phyloP scores from a whole-genome alignment of 371 early-diverging fungal genomes.

The Homolaphlyctis polyrhiza region DNA sequence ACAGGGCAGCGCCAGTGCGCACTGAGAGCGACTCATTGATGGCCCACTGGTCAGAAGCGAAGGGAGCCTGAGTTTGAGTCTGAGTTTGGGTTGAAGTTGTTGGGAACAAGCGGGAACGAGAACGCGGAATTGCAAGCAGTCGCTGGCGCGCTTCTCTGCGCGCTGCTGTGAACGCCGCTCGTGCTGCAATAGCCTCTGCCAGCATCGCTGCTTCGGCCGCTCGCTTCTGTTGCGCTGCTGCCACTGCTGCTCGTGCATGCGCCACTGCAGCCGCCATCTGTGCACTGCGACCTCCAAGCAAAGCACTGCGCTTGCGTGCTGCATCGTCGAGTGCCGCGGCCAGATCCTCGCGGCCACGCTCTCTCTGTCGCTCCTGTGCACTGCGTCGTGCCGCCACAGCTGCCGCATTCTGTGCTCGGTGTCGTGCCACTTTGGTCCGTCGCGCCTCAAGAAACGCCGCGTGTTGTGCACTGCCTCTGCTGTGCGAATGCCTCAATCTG shows the following conservation, averaged over 20 bases:
- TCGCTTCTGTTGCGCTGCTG: slow-evolving; percentile 16
- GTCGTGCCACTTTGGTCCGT: slow-evolving; percentile 21
- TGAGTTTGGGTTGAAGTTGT: too few species aligned
- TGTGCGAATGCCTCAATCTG: background rate
- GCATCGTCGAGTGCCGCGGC: slow-evolving; percentile 19
- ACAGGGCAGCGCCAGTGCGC: slow-evolving; percentile 19
- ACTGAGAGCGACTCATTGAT: slow-evolving; percentile 11
- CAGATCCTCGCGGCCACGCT: slow-evolving; percentile 7
- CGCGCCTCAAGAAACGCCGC: slow-evolving; percentile 35
- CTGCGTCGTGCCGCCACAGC: too few species aligned
- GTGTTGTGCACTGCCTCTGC: slow-evolving; percentile 4
- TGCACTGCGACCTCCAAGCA: slow-evolving; percentile 22
- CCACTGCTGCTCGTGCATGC: slow-evolving; percentile 28
- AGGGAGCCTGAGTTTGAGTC: too few species aligned
- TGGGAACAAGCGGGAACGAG: too few species aligned
- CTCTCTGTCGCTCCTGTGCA: too few species aligned
- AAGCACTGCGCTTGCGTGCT: slow-evolving; percentile 20
- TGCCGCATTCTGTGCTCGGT: slow-evolving; percentile 23
- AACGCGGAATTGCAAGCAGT: slow-evolving; percentile 31
- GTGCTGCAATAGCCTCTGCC: slow-evolving; percentile 26
- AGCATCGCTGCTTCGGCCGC: slow-evolving; percentile 10
- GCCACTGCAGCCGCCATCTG: slow-evolving; percentile 22
- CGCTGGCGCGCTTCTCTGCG: slow-evolving; percentile 19
- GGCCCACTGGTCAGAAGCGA: slow-evolving; percentile 16
- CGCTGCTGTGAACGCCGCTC: slow-evolving; percentile 22